These are phyloP conservation scores for Stemphylium vesicarium DNA, from an alignment of 2,329 filamentous ascomycete genomes.

Conservation along the genomic window DNA sequence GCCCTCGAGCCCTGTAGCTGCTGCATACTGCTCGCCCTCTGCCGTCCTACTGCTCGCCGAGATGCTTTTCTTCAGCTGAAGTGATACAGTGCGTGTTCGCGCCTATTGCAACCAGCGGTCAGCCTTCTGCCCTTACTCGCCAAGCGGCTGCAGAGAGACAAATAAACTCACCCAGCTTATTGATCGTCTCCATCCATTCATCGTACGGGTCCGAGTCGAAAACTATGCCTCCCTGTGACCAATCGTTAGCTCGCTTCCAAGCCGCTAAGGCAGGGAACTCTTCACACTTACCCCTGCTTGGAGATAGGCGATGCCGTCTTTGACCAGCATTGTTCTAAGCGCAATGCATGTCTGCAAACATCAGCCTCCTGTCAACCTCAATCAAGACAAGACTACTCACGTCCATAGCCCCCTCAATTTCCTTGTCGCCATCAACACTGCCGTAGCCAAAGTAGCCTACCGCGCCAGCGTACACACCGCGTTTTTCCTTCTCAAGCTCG, in stretches of 20 bases:
- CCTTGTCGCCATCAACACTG: slow-evolving; percentile 66
- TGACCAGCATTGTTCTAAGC: slow-evolving; percentile 91
- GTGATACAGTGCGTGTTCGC: slow-evolving; percentile 90
- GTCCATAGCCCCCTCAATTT: slow-evolving; percentile 86
- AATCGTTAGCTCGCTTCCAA: slow-evolving; percentile 25
- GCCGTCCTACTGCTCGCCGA: slow-evolving; percentile 52
- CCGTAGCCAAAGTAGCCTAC: slow-evolving; percentile 96
- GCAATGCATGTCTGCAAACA: slow-evolving; percentile 64
- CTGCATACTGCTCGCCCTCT: slow-evolving; percentile 16
- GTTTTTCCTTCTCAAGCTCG: slow-evolving; percentile 91
- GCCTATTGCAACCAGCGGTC: slow-evolving; percentile 34
- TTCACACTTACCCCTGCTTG: slow-evolving; percentile 78
- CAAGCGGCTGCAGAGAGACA: slow-evolving; percentile 1
- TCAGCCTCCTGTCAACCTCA: slow-evolving; percentile 31
- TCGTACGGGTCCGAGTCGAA: slow-evolving; percentile 84
- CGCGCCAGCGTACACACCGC: slow-evolving; percentile 92
- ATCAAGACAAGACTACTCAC: slow-evolving; percentile 35
- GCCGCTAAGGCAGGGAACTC: slow-evolving; percentile 23
- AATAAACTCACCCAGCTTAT: slow-evolving; percentile 73
- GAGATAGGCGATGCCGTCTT: slow-evolving; percentile 88
- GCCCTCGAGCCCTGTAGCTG: slow-evolving; percentile 15
- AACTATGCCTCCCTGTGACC: slow-evolving; percentile 43
- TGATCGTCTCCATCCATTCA: slow-evolving; percentile 95
- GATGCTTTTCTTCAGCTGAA: slow-evolving; percentile 75
- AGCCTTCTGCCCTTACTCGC: slow-evolving; percentile 18